Conservation (phyloP, 371 early-diverging fungal genomes). For the Actinomortierella wolfii region DNA sequence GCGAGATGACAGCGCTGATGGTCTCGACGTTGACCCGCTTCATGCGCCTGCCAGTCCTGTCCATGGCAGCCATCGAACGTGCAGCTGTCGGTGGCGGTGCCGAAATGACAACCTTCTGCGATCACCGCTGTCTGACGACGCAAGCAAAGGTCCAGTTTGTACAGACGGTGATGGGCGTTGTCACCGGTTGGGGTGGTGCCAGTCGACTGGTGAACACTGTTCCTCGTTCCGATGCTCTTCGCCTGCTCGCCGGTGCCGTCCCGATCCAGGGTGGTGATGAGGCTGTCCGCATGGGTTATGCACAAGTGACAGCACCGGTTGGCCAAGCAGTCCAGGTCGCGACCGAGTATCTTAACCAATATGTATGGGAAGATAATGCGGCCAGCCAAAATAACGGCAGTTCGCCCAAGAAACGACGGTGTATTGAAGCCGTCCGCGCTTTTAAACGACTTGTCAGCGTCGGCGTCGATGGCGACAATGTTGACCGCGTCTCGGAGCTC, state of each 20-base stretch:
- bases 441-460: conserved; percentile 36
- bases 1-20: conserved; percentile 63
- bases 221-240: conserved; percentile 58
- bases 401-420: conserved; percentile 25
- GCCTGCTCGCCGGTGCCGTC: conserved; percentile 53
- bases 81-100: conserved; percentile 78
- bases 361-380: conserved; percentile 37
- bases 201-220: conserved; percentile 55
- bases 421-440: conserved; percentile 27
- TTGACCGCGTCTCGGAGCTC: conserved; percentile 32
- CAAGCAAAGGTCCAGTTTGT: conserved; percentile 60
- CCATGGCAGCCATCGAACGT: conserved; percentile 69
- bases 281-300: conserved; percentile 49
- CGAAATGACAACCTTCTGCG: conserved; percentile 68
- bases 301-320: conserved; percentile 41
- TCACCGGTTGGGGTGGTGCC: conserved; percentile 68
- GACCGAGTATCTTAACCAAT: conserved; percentile 32
- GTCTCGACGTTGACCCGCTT: conserved; percentile 61
- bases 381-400: conserved; percentile 3
- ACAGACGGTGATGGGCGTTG: conserved; percentile 69
- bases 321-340: conserved; percentile 36
- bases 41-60: conserved; percentile 59
- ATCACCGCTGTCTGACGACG: conserved; percentile 59
- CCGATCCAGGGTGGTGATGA: conserved; percentile 43
- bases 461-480: conserved; percentile 26